A percentile compares a stretch with the other conserved stretches of the same genome.
phyloP scores from a whole-genome alignment of 495 filamentous ascomycete species.

The Hypoxylon lenormandii region DNA sequence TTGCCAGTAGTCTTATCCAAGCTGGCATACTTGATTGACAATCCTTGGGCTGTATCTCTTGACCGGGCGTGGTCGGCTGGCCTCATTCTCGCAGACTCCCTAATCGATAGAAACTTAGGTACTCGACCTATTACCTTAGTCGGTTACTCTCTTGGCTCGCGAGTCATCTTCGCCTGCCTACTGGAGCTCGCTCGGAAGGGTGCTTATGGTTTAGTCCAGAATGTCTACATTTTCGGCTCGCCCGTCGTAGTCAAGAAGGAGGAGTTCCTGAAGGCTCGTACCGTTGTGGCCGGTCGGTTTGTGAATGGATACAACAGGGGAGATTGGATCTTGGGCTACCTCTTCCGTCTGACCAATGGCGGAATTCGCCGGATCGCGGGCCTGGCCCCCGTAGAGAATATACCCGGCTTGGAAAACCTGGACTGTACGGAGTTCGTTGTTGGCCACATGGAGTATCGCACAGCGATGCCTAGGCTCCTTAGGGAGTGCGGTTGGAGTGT shows the following conservation, averaged over 20 bases:
- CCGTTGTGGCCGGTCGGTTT: constrained; percentile 87
- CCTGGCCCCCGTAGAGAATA: constrained; percentile 79
- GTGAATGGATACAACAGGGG: constrained; percentile 94
- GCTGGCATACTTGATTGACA: constrained; percentile 95
- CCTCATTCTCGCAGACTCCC: constrained; percentile 92
- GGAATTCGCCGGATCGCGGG: constrained; percentile 92
- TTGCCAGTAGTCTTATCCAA: constrained; percentile 93
- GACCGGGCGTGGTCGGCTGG: constrained; percentile 88
- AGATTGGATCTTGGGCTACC: constrained; percentile 97
- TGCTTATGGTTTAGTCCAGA: constrained; percentile 92
- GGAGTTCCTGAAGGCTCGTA: constrained; percentile 83
- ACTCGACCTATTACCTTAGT: constrained; percentile 93
- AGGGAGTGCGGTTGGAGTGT: constrained; percentile 86
- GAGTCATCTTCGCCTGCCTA: constrained; percentile 93
- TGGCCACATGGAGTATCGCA: constrained; percentile 96
- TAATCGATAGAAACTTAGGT: constrained; percentile 91
- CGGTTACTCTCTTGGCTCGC: constrained; percentile 90
- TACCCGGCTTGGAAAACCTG: constrained; percentile 87
- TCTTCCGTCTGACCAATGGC: constrained; percentile 93
- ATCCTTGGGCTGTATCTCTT: constrained; percentile 95
- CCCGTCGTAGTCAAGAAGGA: constrained; percentile 92
- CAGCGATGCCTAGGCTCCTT: constrained; percentile 87
- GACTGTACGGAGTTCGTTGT: constrained; percentile 87
- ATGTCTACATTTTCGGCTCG: constrained; percentile 93
- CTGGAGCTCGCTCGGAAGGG: constrained; percentile 85